Base-by-base conservation (phyloP, 225 moss, liverwort and hornwort genomes). In the Anthoceros angustus region DNA sequence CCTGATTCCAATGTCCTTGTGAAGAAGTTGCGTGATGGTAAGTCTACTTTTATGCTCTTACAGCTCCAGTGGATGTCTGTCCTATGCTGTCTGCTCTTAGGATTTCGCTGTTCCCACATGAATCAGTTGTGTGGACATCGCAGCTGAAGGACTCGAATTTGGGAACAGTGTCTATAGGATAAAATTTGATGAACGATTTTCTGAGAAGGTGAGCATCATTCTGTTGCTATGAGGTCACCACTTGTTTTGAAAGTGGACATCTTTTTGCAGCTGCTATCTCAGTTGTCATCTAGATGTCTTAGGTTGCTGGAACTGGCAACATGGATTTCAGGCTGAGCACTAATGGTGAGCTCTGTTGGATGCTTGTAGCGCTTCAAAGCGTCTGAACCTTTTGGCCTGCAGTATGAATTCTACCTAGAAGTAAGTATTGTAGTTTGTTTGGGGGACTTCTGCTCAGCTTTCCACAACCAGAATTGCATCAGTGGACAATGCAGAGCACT, bases 1-100 rank as follows among this genome's bases (percentile, higher is more conserved):
- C 95, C 92, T 63, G 92, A 98, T 77, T 88, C 95, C 67, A 87
- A 92, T 71, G 86, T 98, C 42, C 82, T 98, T 41, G 92, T 98
- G 46, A 86, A 91, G 68, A 98, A 98, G 76, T 84, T 98, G 61
- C 79, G 95, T 66, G 76, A 79, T 69, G 82, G 82, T 85, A 74
- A 41, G 6, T 7, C 12, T 6, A 20, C 5, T 41, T 38, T 39
- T 64, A 64, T 41, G 39, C 25, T 41, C 24, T n/a, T 64, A 26
- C 39, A 32, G 32, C 32, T 32, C 32, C 32, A 32, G 32, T 4
- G 32, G 32, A 1, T 32, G 32, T 32, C 32, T 32, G 32, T 32
- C 4, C 32, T 32, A 4, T 32, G 32, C 32, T 32, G 32, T 1
- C 1, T 32, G 32, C 32, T 32, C 32, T 32, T 32, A 32, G 1